These are phyloP conservation scores for Lentinula edodes DNA, from an alignment of 768 basidiomycete species.

Conservation along the genomic window DNA sequence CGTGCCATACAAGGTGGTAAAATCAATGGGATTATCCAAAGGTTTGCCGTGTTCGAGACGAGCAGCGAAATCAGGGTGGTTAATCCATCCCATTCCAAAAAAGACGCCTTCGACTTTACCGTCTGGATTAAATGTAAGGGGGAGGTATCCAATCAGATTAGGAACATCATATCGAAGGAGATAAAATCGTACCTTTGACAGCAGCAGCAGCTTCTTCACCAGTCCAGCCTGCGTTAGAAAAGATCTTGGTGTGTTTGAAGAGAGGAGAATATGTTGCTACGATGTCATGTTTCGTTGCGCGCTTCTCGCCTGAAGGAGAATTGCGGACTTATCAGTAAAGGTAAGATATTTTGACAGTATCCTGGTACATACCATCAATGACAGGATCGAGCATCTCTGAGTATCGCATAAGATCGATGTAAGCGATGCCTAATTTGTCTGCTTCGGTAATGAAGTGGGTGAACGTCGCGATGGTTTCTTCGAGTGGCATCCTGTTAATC, in stretches of 20 bases:
- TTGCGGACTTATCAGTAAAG: not conserved
- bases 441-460: conserved; percentile 20
- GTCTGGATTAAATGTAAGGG: not conserved
- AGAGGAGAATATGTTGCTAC: conserved; percentile 18
- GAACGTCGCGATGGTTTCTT: conserved; percentile 22
- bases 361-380: conserved; percentile 15
- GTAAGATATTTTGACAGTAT: no score
- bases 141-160: not conserved
- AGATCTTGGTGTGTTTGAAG: conserved; percentile 16
- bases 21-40: conserved; percentile 16
- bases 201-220: conserved; percentile 20
- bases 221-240: conserved; percentile 22
- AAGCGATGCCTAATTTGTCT: conserved; percentile 18
- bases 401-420: conserved; percentile 20
- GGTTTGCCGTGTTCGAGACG: conserved; percentile 20
- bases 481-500: conserved; percentile 17
- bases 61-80: conserved; percentile 25
- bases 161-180: not conserved
- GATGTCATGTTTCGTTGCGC: conserved; percentile 23
- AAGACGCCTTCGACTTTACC: conserved; percentile 21
- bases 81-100: conserved; percentile 22
- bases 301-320: conserved; percentile 6
- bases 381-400: conserved; percentile 11
- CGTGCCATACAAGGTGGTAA: conserved; percentile 15
- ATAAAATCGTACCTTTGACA: conserved; percentile 4